Conservation (phyloP, 768 basidiomycete species). For the Naematelia encephala region DNA sequence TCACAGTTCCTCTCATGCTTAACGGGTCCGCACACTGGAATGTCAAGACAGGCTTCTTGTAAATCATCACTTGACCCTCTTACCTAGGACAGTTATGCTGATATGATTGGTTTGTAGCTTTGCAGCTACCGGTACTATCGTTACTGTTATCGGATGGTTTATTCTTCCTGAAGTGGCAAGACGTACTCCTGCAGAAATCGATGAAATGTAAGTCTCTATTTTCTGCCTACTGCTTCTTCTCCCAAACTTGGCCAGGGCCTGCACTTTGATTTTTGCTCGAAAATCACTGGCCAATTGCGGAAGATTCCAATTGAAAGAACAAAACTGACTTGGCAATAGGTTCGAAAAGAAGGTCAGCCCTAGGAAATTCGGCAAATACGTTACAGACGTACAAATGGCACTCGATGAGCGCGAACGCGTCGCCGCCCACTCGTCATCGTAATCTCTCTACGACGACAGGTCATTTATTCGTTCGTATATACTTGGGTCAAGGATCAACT, state of each 20-base stretch:
- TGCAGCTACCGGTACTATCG: conserved; percentile 7
- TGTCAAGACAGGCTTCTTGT: conserved; percentile 23
- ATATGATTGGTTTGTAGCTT: conserved; percentile 13
- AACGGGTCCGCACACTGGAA: conserved; percentile 14
- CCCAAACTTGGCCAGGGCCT: too few relatives aligned
- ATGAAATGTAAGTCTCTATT: too few relatives aligned
- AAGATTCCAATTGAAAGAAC: too few relatives aligned
- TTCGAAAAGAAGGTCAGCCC: conserved; percentile 13
- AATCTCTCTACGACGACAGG: too few relatives aligned
- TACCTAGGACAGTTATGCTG: neutral
- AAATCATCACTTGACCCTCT: conserved; percentile 4
- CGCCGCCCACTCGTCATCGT: too few relatives aligned
- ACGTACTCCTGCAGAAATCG: conserved; percentile 24
- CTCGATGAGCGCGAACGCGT: conserved; percentile 5
- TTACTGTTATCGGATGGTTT: conserved; percentile 17
- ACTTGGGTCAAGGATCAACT: too few relatives aligned
- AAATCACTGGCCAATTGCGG: too few relatives aligned
- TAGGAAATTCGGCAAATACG: conserved; percentile 12
- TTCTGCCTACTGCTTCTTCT: too few relatives aligned
- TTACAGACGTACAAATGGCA: conserved; percentile 15
- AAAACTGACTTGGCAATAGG: too few relatives aligned
- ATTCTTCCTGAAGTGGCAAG: conserved; percentile 21
- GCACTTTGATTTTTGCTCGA: too few relatives aligned
- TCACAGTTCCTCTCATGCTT: conserved; percentile 26
- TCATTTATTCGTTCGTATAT: too few relatives aligned